These are phyloP conservation scores for Mycosphaerella sp. DNA, from an alignment of 2,329 filamentous ascomycete species.

Conservation along the genomic window DNA sequence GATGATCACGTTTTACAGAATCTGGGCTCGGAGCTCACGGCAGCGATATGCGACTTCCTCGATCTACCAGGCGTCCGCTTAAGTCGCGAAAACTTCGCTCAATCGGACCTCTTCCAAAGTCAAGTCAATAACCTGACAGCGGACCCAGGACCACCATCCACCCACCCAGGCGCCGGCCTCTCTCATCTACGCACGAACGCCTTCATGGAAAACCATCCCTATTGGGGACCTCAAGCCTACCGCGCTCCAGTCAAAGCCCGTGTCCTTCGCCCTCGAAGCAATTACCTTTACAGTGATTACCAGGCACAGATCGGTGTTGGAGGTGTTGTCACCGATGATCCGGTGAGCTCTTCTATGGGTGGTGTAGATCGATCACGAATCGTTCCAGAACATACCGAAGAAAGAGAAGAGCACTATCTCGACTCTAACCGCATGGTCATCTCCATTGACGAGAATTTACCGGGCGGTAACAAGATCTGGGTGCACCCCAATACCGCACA, in stretches of 20 bases:
- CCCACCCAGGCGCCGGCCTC: conserved; percentile 60
- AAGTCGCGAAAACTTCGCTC: conserved; percentile 4
- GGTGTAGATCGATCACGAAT: background rate
- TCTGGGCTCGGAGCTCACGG: conserved; percentile 47
- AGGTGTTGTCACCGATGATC: conserved; percentile 37
- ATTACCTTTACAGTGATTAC: conserved; percentile 31
- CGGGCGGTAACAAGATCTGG: conserved; percentile 50
- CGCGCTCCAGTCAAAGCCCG: conserved; percentile 52
- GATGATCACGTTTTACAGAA: conserved; percentile 45
- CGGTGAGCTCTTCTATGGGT: conserved; percentile 5
- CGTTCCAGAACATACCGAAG: background rate
- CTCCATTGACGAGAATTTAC: conserved; percentile 40
- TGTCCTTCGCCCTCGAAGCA: conserved; percentile 46
- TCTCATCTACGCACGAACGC: conserved; percentile 54
- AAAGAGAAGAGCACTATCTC: conserved; percentile 35
- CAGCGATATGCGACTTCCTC: conserved; percentile 50
- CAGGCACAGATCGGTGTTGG: conserved; percentile 40
- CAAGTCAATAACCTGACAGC: conserved; percentile 18
- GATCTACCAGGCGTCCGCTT: conserved; percentile 39
- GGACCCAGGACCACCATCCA: conserved; percentile 50
- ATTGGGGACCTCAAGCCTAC: conserved; percentile 53
- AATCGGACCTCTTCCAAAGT: conserved; percentile 16
- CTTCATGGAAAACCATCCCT: conserved; percentile 53
- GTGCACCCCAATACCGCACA: conserved; percentile 45
- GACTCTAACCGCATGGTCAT: conserved; percentile 37